A percentile compares a stretch with the other conserved stretches of the same genome.
These are phyloP conservation scores for Macrophomina phaseolina DNA, from an alignment of 2,329 filamentous ascomycete species.

Conservation along the genomic window DNA sequence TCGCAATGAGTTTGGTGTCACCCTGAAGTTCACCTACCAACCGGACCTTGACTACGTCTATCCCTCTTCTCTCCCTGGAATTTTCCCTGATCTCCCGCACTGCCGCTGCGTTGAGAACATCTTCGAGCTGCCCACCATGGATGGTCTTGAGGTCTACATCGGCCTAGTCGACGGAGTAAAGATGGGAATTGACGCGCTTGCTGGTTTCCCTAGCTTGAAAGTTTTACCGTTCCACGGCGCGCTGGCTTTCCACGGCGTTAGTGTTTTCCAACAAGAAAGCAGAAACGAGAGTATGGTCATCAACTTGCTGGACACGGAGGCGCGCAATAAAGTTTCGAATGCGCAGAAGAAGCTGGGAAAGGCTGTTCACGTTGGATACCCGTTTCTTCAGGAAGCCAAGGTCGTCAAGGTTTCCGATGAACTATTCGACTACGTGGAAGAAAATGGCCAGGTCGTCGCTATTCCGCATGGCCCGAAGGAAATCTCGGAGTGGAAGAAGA, in stretches of 20 bases:
- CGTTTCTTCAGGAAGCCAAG: conserved; percentile 93
- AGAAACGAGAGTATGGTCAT: conserved; percentile 96
- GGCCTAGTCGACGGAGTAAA: conserved; percentile 85
- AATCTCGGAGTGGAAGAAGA: conserved; percentile 83
- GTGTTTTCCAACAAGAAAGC: conserved; percentile 94
- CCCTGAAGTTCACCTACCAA: conserved; percentile 90
- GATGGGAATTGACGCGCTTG: conserved; percentile 80
- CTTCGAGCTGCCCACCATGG: conserved; percentile 90
- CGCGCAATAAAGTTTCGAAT: conserved; percentile 70
- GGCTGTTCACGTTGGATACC: conserved; percentile 89
- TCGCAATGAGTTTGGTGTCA: conserved; percentile 89
- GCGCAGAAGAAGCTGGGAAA: conserved; percentile 83
- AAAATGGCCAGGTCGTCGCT: conserved; percentile 69
- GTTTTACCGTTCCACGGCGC: conserved; percentile 82
- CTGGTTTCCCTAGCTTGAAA: conserved; percentile 90
- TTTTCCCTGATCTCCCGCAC: conserved; percentile 86
- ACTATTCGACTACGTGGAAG: conserved; percentile 83
- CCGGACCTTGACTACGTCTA: conserved; percentile 79
- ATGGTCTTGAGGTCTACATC: conserved; percentile 83
- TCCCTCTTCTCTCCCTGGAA: conserved; percentile 82
- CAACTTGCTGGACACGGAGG: conserved; percentile 77
- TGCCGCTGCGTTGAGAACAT: conserved; percentile 96
- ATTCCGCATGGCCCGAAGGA: conserved; percentile 76
- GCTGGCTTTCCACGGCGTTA: conserved; percentile 86
- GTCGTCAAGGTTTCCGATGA: conserved; percentile 90